phyloP scores from a whole-genome alignment of 805 yeast species.

The Candida methanosorbosa region DNA sequence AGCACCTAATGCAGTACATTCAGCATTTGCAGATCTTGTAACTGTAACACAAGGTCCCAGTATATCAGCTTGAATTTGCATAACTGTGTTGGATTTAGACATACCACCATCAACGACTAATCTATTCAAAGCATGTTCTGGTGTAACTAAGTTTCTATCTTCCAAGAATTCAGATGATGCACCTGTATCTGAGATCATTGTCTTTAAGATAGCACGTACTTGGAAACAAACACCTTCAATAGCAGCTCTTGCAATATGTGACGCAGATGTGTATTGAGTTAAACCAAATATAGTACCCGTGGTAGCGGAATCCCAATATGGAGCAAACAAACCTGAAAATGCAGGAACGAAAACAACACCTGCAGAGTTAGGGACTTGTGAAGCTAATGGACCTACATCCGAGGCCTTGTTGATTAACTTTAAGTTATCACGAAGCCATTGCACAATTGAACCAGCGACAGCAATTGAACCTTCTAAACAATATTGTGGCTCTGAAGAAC shows the following conservation, averaged over 20 bases:
- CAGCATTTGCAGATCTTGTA: constrained; percentile 71
- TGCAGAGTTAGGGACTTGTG: constrained; percentile 70
- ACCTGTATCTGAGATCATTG: constrained; percentile 83
- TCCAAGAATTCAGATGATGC: constrained; percentile 51
- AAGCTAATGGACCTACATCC: constrained; percentile 87
- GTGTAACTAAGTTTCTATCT: background rate
- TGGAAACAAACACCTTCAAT: constrained; percentile 93
- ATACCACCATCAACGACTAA: constrained; percentile 91
- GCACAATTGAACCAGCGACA: constrained; percentile 90
- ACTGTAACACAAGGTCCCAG: constrained; percentile 82
- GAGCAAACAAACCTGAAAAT: constrained; percentile 88
- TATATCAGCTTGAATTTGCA: constrained; percentile 91
- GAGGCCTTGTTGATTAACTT: constrained; percentile 72
- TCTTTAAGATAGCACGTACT: constrained; percentile 80
- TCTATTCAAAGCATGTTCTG: constrained; percentile 14
- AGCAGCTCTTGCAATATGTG: constrained; percentile 91
- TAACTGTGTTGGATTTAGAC: constrained; percentile 83
- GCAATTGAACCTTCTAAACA: constrained; percentile 95
- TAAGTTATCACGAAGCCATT: constrained; percentile 89
- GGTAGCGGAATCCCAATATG: constrained; percentile 91
- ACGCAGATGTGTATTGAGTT: constrained; percentile 85
- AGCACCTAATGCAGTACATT: constrained; percentile 93
- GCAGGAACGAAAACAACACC: constrained; percentile 96
- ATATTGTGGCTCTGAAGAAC: constrained; percentile 55
- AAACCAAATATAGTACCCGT: constrained; percentile 90